A percentile compares a stretch with the other conserved stretches of the same genome.
Evolutionary conservation across 352 stramenopile genomes (phyloP).

Genomic region (Globisporangium middletonii): DNA sequence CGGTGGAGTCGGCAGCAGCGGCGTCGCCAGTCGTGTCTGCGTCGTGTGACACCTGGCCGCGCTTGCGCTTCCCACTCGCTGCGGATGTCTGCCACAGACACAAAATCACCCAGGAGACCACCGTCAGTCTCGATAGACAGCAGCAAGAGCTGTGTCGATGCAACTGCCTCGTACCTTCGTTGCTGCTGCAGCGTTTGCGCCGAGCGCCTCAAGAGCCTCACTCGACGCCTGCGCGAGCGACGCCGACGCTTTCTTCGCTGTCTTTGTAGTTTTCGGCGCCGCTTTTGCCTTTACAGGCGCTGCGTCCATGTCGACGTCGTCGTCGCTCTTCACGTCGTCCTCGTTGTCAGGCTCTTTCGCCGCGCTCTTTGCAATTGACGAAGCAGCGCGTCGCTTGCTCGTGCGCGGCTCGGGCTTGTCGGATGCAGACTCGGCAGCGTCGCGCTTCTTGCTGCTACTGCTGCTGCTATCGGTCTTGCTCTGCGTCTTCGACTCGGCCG

Average conservation of each 20-base stretch:
- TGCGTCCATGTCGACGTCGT: background rate
- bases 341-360: constrained; percentile 15
- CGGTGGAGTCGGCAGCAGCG: background rate
- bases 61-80: constrained; percentile 12
- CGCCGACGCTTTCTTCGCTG: constrained; percentile 17
- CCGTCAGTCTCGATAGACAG: background rate
- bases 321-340: constrained; percentile 17
- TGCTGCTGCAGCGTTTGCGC: background rate
- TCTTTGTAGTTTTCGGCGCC: constrained; percentile 10
- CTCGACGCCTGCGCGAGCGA: constrained; percentile 5
- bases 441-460: constrained; percentile 4
- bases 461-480: background rate
- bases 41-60: constrained; percentile 1
- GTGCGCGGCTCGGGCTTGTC: constrained; percentile 30
- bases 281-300: constrained; percentile 4
- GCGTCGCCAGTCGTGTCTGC: background rate
- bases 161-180: constrained; percentile 7
- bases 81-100: background rate
- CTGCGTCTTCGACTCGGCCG: constrained; percentile 18
- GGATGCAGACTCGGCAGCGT: constrained; percentile 9
- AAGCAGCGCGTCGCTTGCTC: constrained; percentile 16
- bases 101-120: background rate
- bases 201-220: constrained; percentile 7
- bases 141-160: background rate
- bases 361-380: background rate